Evolutionary conservation across 208 protist genomes (phyloP).

Genomic region (Trypanosoma boissoni): DNA sequence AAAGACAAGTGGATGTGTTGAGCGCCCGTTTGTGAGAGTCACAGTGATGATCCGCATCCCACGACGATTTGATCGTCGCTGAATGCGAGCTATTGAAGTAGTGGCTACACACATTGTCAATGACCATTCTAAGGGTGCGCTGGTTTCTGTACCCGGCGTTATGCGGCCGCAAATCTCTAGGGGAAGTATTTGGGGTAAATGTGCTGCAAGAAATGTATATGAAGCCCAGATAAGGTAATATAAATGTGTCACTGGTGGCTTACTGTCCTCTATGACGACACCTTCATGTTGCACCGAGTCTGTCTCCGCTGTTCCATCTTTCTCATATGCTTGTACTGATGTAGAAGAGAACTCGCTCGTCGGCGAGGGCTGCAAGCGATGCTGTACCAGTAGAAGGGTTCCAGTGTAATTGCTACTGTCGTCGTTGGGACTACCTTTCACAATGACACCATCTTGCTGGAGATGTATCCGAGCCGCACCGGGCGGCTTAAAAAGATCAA

Average conservation of each 20-base stretch:
- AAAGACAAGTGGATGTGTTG: slow-evolving; percentile 15
- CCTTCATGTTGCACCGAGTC: background rate
- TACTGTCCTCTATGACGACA: background rate
- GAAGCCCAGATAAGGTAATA: slow-evolving; percentile 25
- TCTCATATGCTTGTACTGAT: background rate
- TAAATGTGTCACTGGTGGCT: background rate
- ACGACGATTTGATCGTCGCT: background rate
- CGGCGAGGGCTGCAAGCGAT: background rate
- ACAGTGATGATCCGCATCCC: slow-evolving; percentile 17
- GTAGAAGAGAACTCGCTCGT: background rate
- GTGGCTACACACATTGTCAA: slow-evolving; percentile 15
- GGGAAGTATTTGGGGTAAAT: background rate
- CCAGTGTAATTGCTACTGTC: slow-evolving; percentile 14
- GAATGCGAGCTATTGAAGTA: slow-evolving; percentile 17
- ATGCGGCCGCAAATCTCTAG: background rate
- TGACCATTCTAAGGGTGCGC: slow-evolving; percentile 10
- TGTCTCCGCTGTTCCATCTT: background rate
- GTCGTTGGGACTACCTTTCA: slow-evolving; percentile 9
- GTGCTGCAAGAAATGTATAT: slow-evolving; percentile 19
- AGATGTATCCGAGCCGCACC: background rate
- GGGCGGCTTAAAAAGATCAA: background rate
- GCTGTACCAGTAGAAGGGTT: slow-evolving; percentile 10
- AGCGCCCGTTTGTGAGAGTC: slow-evolving; percentile 4
- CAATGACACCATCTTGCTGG: slow-evolving; percentile 18
- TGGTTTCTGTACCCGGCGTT: background rate